Conservation (phyloP, 2,329 filamentous ascomycete genomes). For the Colletotrichum sp. region DNA sequence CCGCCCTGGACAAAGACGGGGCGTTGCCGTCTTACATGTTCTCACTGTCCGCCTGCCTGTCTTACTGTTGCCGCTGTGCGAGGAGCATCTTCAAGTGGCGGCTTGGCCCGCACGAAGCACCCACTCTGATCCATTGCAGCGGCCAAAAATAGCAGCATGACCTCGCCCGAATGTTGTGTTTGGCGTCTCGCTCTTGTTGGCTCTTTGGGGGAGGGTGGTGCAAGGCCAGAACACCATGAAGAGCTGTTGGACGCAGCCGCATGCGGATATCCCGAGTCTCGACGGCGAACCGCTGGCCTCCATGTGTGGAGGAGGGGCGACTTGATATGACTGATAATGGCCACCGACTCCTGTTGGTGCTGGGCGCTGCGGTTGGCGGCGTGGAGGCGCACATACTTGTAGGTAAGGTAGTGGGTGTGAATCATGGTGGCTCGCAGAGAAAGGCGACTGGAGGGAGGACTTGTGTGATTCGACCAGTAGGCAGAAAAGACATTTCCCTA, state of each 20-base stretch:
- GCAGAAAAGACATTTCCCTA: neutral
- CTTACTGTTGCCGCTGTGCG: neutral
- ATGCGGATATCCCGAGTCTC: neutral
- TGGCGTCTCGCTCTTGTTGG: slow-evolving; percentile 2
- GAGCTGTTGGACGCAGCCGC: neutral
- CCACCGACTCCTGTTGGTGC: neutral
- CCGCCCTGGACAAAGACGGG: neutral
- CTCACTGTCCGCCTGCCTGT: neutral
- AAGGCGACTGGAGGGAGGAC: neutral
- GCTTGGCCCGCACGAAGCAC: neutral
- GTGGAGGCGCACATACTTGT: neutral
- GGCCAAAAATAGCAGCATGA: slow-evolving; percentile 16
- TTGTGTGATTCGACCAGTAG: neutral
- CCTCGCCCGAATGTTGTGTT: slow-evolving; percentile 1
- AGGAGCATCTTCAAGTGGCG: neutral
- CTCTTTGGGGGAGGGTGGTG: neutral
- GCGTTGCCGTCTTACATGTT: neutral
- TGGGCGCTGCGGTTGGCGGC: neutral
- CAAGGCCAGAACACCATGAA: neutral
- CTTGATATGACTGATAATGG: neutral
- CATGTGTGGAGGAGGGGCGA: neutral
- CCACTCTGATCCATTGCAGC: neutral
- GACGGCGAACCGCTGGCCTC: neutral
- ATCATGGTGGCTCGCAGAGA: neutral
- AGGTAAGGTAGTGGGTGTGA: neutral